Conservation (phyloP, 805 yeast genomes). For the Brettanomyces anomalus region DNA sequence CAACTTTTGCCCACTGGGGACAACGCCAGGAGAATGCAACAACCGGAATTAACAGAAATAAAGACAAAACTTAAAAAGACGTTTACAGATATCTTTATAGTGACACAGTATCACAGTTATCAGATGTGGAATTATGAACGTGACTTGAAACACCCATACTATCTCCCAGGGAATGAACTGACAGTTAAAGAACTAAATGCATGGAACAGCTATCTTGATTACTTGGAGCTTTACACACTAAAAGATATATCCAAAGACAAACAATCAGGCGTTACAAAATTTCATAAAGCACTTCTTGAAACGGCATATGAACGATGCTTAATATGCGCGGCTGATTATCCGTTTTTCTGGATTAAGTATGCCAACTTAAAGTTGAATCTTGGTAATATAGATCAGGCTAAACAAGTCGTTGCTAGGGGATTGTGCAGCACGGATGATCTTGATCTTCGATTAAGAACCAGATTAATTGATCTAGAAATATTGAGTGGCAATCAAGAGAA, state of each 20-base stretch:
- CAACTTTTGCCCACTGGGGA: slow-evolving; percentile 14
- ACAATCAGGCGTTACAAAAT: slow-evolving; percentile 11
- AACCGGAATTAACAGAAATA: slow-evolving; percentile 18
- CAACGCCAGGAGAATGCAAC: not conserved
- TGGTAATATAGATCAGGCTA: slow-evolving; percentile 28
- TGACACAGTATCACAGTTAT: slow-evolving; percentile 44
- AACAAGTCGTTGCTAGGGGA: slow-evolving; percentile 30
- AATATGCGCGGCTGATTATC: slow-evolving; percentile 35
- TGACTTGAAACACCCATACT: slow-evolving; percentile 29
- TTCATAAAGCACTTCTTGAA: slow-evolving; percentile 18
- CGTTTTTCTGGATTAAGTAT: slow-evolving; percentile 41
- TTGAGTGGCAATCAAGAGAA: slow-evolving; percentile 25
- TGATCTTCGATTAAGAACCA: slow-evolving; percentile 26
- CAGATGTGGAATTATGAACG: slow-evolving; percentile 44
- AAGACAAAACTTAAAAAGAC: slow-evolving; percentile 34
- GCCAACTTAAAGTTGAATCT: slow-evolving; percentile 31
- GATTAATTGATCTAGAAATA: slow-evolving; percentile 37
- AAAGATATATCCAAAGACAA: slow-evolving; percentile 13
- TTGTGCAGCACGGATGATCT: slow-evolving; percentile 19
- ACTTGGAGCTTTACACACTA: slow-evolving; percentile 32
- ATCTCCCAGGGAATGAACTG: slow-evolving; percentile 25
- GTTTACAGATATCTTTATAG: slow-evolving; percentile 43
- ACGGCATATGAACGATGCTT: slow-evolving; percentile 42
- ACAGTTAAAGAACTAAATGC: slow-evolving; percentile 38
- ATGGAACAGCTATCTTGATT: slow-evolving; percentile 53